Percentiles rank a stretch among this genome's conserved stretches.
These are phyloP conservation scores for Cunninghamia lanceolata DNA, from an alignment of 75 land plant species.

Conservation along the genomic window DNA sequence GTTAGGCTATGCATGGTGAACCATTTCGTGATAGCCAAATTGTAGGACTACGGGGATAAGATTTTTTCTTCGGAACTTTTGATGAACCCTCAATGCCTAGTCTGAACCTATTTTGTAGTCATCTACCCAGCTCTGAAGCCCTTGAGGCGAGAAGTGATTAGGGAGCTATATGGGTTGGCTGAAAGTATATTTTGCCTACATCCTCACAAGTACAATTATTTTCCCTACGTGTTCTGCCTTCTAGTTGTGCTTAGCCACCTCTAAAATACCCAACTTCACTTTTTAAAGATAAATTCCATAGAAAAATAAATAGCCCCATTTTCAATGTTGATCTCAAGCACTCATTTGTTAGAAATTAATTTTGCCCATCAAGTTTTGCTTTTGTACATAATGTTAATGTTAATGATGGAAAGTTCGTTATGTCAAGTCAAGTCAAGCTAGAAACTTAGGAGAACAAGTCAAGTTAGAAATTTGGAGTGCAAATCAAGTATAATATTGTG, in stretches of 20 bases:
- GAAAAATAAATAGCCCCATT: not conserved
- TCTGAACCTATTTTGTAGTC: not conserved
- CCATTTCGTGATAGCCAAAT: not conserved
- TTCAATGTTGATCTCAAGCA: not conserved
- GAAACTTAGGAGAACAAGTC: not conserved
- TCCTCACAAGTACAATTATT: not conserved
- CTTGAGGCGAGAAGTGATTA: not conserved
- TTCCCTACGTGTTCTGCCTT: too few species aligned
- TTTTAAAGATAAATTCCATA: not conserved
- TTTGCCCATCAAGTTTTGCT: not conserved
- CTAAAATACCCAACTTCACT: not conserved
- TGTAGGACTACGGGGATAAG: not conserved
- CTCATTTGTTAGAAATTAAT: not conserved
- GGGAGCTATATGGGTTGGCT: not conserved
- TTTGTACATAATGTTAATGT: not conserved
- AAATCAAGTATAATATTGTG: too few species aligned
- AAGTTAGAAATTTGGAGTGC: not conserved
- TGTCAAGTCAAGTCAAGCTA: not conserved
- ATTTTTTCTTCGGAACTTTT: not conserved
- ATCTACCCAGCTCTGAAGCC: not conserved
- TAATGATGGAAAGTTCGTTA: not conserved
- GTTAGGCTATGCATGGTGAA: not conserved
- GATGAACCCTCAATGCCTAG: not conserved
- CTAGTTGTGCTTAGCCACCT: not conserved
- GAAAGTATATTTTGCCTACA: not conserved